Conservation (phyloP, 2,329 filamentous ascomycete genomes). For the Diplodia mutila region DNA sequence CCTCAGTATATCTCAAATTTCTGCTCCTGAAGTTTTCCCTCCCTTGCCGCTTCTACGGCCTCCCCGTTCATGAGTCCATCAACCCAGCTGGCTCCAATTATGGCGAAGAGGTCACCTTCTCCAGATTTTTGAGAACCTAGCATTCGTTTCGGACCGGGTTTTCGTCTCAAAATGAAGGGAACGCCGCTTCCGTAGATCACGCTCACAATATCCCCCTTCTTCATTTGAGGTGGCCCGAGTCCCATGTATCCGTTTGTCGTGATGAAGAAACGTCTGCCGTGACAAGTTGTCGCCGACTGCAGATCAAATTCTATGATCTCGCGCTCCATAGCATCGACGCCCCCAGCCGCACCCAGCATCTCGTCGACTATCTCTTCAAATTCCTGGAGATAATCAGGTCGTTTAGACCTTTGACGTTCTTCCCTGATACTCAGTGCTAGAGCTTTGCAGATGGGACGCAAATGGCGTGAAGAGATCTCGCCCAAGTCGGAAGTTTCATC, state of each 20-base stretch:
- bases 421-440: not conserved
- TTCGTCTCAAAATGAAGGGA: not conserved
- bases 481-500: not conserved
- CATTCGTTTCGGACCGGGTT: not conserved
- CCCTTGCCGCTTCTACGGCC: not conserved
- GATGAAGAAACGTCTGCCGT: not conserved
- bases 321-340: too few relatives aligned
- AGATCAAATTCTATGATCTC: too few relatives aligned
- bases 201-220: not conserved
- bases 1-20: not conserved
- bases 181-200: not conserved
- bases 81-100: not conserved
- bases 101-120: not conserved
- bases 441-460: not conserved
- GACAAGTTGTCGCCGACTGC: not conserved
- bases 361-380: not conserved
- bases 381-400: not conserved
- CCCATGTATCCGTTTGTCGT: not conserved
- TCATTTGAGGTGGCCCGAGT: not conserved
- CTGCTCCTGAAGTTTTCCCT: not conserved
- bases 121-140: accelerated
- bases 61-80: not conserved
- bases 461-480: not conserved
- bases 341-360: not conserved
- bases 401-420: not conserved